Conservation (phyloP, 2,329 filamentous ascomycete species). For the Fusarium continuum region DNA sequence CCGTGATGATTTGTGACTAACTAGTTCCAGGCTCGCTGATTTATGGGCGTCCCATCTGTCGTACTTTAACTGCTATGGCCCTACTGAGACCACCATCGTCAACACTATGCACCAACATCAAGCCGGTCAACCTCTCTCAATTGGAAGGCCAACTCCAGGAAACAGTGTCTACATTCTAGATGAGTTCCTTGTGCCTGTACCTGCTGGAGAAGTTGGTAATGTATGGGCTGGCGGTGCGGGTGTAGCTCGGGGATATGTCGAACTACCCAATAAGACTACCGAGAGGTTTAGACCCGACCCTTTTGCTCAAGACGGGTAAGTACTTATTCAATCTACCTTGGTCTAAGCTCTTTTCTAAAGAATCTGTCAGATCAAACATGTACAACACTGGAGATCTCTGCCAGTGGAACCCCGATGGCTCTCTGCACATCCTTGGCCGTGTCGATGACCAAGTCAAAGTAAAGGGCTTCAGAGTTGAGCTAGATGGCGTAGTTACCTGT, state of each 20-base stretch:
- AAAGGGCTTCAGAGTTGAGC: slow-evolving; percentile 69
- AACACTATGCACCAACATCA: slow-evolving; percentile 57
- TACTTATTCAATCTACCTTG: background rate
- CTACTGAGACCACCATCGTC: slow-evolving; percentile 67
- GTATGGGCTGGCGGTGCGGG: slow-evolving; percentile 65
- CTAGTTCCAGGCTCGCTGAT: slow-evolving; percentile 55
- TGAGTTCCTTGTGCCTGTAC: slow-evolving; percentile 54
- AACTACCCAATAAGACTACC: slow-evolving; percentile 60
- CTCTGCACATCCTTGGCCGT: slow-evolving; percentile 64
- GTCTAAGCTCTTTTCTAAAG: background rate
- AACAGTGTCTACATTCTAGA: slow-evolving; percentile 65
- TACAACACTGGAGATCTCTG: slow-evolving; percentile 70
- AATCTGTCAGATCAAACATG: slow-evolving; percentile 52
- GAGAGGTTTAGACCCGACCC: slow-evolving; percentile 60
- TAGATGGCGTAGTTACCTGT: slow-evolving; percentile 63
- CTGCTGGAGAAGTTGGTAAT: slow-evolving; percentile 58
- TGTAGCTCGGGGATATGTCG: slow-evolving; percentile 64
- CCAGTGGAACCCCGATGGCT: slow-evolving; percentile 61
- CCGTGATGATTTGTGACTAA: background rate
- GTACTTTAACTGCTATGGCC: slow-evolving; percentile 67
- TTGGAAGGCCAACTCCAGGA: slow-evolving; percentile 65
- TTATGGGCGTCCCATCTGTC: slow-evolving; percentile 59
- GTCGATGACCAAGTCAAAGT: slow-evolving; percentile 70
- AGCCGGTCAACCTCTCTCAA: slow-evolving; percentile 59
- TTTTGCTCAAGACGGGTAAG: slow-evolving; percentile 61